Evolutionary conservation across 345 rosid species (phyloP), one percentile per base, ranked within the genome.

Genomic region (Anacardium occidentale): DNA sequence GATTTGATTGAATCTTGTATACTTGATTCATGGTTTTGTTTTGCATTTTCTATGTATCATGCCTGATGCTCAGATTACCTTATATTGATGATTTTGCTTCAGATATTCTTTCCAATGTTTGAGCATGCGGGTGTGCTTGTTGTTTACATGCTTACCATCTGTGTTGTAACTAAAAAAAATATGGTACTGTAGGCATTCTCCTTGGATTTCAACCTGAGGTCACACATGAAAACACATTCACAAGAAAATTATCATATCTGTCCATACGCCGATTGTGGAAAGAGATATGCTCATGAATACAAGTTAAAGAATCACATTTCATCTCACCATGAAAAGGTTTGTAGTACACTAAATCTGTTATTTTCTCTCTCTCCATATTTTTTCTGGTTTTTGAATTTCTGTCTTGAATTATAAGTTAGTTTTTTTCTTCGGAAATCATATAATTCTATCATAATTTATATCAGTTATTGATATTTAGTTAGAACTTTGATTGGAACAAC

Each of bases 251-350:
- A 95, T 79, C 98, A 95, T 78, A 81, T 90, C 80, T 95, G 99
- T 72, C 99, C 98, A 14, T 91, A 82, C 71, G 74, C 84, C 21
- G 98, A 92, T 40, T 95, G 98, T 83, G 99, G 96, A 74, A 95
- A 95, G 91, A 83, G 98, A 91, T 92, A 92, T 73, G 99, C 99
- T 75, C 98, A 95, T 59, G 99, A 95, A 69, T 95, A 95, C 90
- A 92, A 95, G 88, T 84, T 95, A 15, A 91, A 88, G 82, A 95
- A 92, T 83, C 99, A 95, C 68, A 77, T 95, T 62, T 25, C 87
- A 70, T 80, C 96, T 32, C 92, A 88, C 64, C 99, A 92, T 81
- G 98, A 88, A 79, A 94, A 89, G 94, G 98, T 89, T 24, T 21
- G 85, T 37, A 22, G 62, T 56, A 52, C 42, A 48, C 29, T 44